Evolutionary conservation across 2,329 filamentous ascomycete species (phyloP), one percentile per base, ranked within the genome.

Genomic region (Ustulina deusta): DNA sequence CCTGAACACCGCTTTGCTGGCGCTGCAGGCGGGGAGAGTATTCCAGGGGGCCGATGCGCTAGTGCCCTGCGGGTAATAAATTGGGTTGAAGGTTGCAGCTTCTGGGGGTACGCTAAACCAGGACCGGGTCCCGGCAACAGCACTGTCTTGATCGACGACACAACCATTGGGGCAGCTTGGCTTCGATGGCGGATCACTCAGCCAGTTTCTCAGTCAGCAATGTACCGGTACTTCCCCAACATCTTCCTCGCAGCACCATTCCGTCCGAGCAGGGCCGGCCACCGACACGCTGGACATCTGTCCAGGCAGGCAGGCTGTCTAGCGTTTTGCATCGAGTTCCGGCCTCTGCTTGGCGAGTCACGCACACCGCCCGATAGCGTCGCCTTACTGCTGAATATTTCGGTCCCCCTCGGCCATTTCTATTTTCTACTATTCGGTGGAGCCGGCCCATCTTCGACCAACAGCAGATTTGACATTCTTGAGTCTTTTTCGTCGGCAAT

Each of bases 161-260:
- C 76, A 77, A 76, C 72, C 73, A 72, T 77, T 77, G 75, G 76
- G 75, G 73, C 71, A 71, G 73, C 68, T 63, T 70, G 66, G 56
- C 51, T 36, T 65, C n/a, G 56, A 29, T 6, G 63, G 32, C 54
- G 55, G 40, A 61, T 62, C 55, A 51, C 55, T 48, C 34, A 40
- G 46, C 38, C 46, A 54, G 17, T 38, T 22, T 32, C 10, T 15
- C 27, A 29, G 27, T 51, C 38, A 34, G 54, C 42, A 27, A 72
- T 63, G 76, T 78, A 76, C 74, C 67, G 72, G 72, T 78, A 78
- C 76, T 65, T 65, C 65, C 76, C 74, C 76, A 78, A 78, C 76
- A 73, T 66, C n/a, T 51, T 55, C 44, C 57, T 46, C 55, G 3
- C 27, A 46, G 7, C 25, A 13, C 44, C 27, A 20, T 6, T n/a